phyloP scores from a whole-genome alignment of 768 basidiomycete species.

The Mycena maculata region DNA sequence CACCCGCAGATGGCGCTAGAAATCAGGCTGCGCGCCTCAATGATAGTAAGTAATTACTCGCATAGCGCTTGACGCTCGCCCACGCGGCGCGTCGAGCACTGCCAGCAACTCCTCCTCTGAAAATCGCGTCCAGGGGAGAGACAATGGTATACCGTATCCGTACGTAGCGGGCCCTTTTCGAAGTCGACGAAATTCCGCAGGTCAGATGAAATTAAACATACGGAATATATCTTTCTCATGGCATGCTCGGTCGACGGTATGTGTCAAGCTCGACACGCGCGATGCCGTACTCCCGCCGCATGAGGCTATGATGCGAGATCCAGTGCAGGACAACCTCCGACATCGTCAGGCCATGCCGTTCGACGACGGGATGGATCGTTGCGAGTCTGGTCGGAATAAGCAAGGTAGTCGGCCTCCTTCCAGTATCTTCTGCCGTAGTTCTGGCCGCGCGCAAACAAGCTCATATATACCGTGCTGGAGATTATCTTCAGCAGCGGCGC shows the following conservation, averaged over 20 bases:
- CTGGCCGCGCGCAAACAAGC: neutral
- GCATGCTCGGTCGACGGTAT: conserved; percentile 56
- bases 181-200: conserved; percentile 41
- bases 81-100: conserved; percentile 22
- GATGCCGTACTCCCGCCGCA: conserved; percentile 47
- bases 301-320: conserved; percentile 57
- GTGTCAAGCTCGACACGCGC: conserved; percentile 53
- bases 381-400: too few relatives aligned
- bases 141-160: neutral
- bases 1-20: too few relatives aligned
- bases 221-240: neutral
- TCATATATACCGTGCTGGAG: too few relatives aligned
- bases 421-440: conserved; percentile 34
- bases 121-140: neutral
- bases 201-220: neutral
- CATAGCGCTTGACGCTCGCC: conserved; percentile 1
- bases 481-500: too few relatives aligned
- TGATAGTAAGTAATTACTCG: conserved; percentile 10
- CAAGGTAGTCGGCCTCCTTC: conserved; percentile 43
- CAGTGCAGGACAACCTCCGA: conserved; percentile 60
- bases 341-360: conserved; percentile 51
- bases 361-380: conserved; percentile 33
- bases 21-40: too few relatives aligned
- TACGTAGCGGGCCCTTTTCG: conserved; percentile 42
- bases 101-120: conserved; percentile 19